A percentile compares a stretch with the other conserved stretches of the same genome.
phyloP scores from a whole-genome alignment of 805 yeast species.

The Tanozyma kutaoensis region DNA sequence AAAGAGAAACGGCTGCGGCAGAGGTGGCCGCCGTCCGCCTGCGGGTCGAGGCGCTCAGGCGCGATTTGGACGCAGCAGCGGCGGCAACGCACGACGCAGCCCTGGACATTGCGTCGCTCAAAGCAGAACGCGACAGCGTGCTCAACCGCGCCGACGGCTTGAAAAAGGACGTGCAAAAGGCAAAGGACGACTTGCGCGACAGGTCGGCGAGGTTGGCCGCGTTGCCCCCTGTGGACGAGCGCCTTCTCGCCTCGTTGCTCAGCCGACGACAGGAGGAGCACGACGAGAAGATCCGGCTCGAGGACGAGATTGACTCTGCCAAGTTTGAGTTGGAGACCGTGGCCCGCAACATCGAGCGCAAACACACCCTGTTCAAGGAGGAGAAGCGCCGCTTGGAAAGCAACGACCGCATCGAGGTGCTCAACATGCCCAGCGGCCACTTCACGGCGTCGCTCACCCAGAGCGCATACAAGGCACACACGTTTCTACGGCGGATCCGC shows the following conservation, averaged over 20 bases:
- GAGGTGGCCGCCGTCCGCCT: too few species aligned
- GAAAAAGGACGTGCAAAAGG: constrained; percentile 4
- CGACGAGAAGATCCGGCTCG: constrained; percentile 16
- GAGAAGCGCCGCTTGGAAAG: constrained; percentile 4
- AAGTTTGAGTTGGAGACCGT: constrained; percentile 2
- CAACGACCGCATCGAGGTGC: constrained; percentile 37
- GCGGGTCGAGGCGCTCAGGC: too few species aligned
- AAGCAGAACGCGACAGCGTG: constrained; percentile 5
- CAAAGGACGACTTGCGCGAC: constrained; percentile 4
- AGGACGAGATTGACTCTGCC: constrained; percentile 4
- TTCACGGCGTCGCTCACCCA: constrained; percentile 19
- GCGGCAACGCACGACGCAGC: too few species aligned
- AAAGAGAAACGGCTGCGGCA: not conserved
- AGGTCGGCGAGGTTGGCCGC: constrained; percentile 1
- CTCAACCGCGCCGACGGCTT: constrained; percentile 4
- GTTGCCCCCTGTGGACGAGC: constrained; percentile 3
- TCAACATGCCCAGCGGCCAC: constrained; percentile 19
- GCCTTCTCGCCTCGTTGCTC: constrained; percentile 1
- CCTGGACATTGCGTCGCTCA: constrained; percentile 1
- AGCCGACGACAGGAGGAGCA: constrained; percentile 4
- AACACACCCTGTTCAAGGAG: constrained; percentile 3
- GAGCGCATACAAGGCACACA: constrained; percentile 26
- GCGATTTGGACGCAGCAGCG: too few species aligned
- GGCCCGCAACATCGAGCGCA: constrained; percentile 2
- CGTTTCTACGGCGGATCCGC: constrained; percentile 17